Base-by-base conservation (phyloP, 2,329 filamentous ascomycete genomes). In the Sporothrix pallida region DNA sequence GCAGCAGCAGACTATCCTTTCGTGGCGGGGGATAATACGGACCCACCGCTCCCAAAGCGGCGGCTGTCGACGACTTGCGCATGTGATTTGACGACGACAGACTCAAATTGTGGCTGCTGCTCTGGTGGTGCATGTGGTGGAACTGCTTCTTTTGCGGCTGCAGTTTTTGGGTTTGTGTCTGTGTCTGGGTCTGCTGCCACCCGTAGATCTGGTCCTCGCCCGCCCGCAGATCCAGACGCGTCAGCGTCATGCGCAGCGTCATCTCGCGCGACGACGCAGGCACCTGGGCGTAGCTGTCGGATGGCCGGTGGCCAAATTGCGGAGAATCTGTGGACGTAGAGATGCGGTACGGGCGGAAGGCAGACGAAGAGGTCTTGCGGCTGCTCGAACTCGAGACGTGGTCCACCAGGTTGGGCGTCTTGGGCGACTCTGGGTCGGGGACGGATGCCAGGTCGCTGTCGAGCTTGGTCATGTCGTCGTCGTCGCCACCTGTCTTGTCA, bases 181-280 rank as follows among this genome's bases (percentile, higher is more conserved):
- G 31, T 3, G 31, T 37, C 31, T 37, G 31, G 4, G 31, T 37
- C 31, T 78, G 83, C 78, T 91, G 88, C 89, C 90, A 93, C 58
- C 90, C 90, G 78, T 94, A 93, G 17, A 93, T 86, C 75, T 91
- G 86, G 12, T 91, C 89, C 75, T 95, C 92, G 75, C 91, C 86
- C 4, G 91, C 91, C 58, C 94, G 90, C 67, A 98, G 86, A 80
- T 98, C 95, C 0, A 94, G 93, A 65, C 95, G 87, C 3, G 96
- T 98, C 72, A 98, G 87, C 0, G 95, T 98, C 94, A 98, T 97
- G 68, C 95, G 93, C 68, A 98, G 83, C 2, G 96, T 98, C 95
- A 98, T 98, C 81, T 98, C 95, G 48, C 95, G 88, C 72, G 89
- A 91, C 48, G 87, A 86, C 0, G 86, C 83, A 1, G 88, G 83